Base-by-base conservation (phyloP, 371 early-diverging fungal species). In the Mucor lusitanicus region DNA sequence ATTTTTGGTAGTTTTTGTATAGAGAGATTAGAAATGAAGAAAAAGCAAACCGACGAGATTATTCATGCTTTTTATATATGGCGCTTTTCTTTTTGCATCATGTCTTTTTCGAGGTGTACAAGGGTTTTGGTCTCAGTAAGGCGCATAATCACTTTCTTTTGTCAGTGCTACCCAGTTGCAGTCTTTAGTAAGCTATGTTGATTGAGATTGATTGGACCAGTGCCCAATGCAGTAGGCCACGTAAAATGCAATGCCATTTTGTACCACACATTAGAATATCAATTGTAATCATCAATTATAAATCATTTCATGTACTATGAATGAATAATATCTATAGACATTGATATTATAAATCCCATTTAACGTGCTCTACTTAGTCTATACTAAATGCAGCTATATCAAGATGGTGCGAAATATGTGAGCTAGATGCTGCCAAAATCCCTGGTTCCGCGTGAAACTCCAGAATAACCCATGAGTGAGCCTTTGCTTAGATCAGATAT, bases 1-100 rank as follows among this genome's bases (percentile, higher is more conserved):
- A 69, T 69, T 19, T 42, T 57, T 25, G 21, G 42, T 55, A 7
- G 54, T 37, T 63, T n/a, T 7, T 21, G 9, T 63, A 15, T 6
- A 50, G 6, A 55, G 40, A 54, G 11, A 17, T 15, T 23, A 17
- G 1, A 55, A 55, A 17, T 15, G 4, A 15, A 15, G 1, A 30
- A 32, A 55, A 27, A 54, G 25, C 25, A 7, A 33, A 46, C 6
- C 21, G 1, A 46, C n/a, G 21, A 46, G 9, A 12, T 4, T 25
- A 50, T 50, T 15, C 32, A 55, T 55, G 55, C 55, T 30, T n/a
- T 55, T 55, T 55, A 30, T 55, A 30, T 55, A 9, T 7, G 6
- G 19, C 8, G n/a, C n/a, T n/a, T n/a, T n/a, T n/a, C n/a, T 30
- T 30, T 30, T 30, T 30, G 30, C 30, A 53, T 46, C 30, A 53